Evolutionary conservation across 139 green algal species (phyloP), one percentile per base, ranked within the genome.

Genomic region (Coccomyxa sp.): DNA sequence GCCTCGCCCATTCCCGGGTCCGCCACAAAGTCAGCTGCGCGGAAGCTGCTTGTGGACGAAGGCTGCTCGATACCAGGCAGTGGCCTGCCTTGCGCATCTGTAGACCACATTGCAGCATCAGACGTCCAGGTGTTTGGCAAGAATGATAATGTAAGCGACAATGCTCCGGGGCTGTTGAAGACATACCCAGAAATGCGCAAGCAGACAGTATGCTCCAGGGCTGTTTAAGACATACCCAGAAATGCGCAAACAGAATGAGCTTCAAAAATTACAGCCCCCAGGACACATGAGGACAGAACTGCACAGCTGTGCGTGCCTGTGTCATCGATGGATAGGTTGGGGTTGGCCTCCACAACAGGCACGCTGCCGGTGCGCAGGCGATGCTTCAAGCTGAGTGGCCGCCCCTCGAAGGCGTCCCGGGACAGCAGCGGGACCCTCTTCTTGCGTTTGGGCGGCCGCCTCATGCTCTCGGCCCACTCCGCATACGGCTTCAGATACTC

Each of bases 261-360:
- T 21, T 9, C 1, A 71, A 21, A 9, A 21, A 21, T 71, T 9
- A 28, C 7, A 21, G 18, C 21, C 4, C 63, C 10, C 18, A 25
- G 9, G 7, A 71, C 63, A 71, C 10, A 9, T 71, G 63, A 71
- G 4, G 63, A 71, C 21, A 25, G 18, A 16, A 9, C 18, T 14
- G 18, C 18, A 71, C 63, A 71, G 63, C 38, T 51, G 38, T 51
- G 21, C 63, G 4, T 21, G 21, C 63, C 63, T 28, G 63, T 71
- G 63, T 71, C 63, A 71, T 71, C 63, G 10, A 71, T 71, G 63
- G 63, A 28, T 1, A 71, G 63, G 63, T 21, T 25, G 63, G 63
- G 63, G 63, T 71, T 57, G 74, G 23, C 23, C 74, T 78, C 74
- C 74, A 78, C n/a, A 78, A 38, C 74, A 11, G n/a, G 74, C 74